These are phyloP conservation scores for Amanita molliuscula DNA, from an alignment of 768 basidiomycete genomes.

Conservation along the genomic window DNA sequence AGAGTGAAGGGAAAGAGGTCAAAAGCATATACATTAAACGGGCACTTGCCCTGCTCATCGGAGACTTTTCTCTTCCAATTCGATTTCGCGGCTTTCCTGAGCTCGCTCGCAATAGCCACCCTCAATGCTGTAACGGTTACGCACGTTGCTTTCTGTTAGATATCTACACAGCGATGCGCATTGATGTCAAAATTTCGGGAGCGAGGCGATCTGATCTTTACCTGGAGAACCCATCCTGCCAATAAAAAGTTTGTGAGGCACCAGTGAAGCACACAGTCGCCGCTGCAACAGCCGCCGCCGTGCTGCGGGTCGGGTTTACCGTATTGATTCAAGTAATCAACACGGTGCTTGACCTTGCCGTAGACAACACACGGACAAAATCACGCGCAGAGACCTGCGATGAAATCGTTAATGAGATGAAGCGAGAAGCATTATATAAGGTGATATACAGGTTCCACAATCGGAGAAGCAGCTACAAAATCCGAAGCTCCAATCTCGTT, in stretches of 20 bases:
- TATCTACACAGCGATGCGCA: constrained; percentile 13
- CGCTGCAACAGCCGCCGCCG: constrained; percentile 19
- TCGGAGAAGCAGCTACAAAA: constrained; percentile 16
- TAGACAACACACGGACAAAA: constrained; percentile 34
- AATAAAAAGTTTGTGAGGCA: no score
- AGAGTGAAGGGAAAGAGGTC: background rate
- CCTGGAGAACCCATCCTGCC: constrained; percentile 33
- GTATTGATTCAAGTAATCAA: constrained; percentile 24
- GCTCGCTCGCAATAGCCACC: constrained; percentile 32
- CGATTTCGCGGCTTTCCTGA: constrained; percentile 37
- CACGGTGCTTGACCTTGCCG: constrained; percentile 28
- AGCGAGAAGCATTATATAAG: background rate
- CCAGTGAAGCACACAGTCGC: constrained; percentile 28
- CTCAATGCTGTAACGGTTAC: constrained; percentile 34
- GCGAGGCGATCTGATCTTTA: constrained; percentile 8
- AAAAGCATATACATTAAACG: background rate
- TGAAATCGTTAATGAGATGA: background rate
- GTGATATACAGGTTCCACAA: constrained; percentile 16
- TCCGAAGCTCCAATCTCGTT: constrained; percentile 22
- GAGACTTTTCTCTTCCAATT: constrained; percentile 26
- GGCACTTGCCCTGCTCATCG: no score
- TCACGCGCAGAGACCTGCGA: constrained; percentile 23
- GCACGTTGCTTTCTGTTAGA: constrained; percentile 25
- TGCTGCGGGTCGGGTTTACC: constrained; percentile 27
- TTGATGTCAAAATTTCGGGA: background rate